phyloP scores from a whole-genome alignment of 2,329 filamentous ascomycete species.

The Colletotrichum euphorbiae region DNA sequence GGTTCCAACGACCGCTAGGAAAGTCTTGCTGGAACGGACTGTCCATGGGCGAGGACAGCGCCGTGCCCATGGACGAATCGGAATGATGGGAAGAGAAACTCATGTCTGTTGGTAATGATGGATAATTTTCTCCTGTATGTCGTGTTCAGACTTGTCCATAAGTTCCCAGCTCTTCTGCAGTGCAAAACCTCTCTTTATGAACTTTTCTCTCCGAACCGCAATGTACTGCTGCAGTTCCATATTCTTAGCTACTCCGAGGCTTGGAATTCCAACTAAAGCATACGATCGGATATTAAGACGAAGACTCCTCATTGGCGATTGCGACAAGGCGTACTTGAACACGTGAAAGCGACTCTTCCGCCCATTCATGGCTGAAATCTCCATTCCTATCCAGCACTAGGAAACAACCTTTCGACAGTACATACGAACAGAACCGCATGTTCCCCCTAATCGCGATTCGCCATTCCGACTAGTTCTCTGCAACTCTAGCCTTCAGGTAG shows the following conservation, averaged over 20 bases:
- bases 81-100: neutral
- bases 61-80: neutral
- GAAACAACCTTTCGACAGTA: neutral
- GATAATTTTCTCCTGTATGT: too few species aligned
- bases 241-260: too few species aligned
- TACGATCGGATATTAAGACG: neutral
- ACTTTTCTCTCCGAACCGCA: too few species aligned
- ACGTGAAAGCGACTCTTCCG: constrained; percentile 1
- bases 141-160: too few species aligned
- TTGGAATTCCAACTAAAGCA: neutral
- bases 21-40: neutral
- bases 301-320: neutral
- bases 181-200: neutral
- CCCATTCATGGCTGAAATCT: neutral
- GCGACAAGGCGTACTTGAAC: neutral
- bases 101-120: neutral
- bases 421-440: neutral
- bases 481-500: constrained; percentile 2
- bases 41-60: neutral
- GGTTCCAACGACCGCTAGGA: neutral
- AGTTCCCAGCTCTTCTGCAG: neutral
- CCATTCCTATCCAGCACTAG: neutral
- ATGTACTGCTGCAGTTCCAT: neutral
- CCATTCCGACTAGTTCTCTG: neutral
- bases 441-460: neutral